Percentiles rank a stretch among this genome's conserved stretches.
phyloP scores from a whole-genome alignment of 768 basidiomycete species.

The Mycena filopes region DNA sequence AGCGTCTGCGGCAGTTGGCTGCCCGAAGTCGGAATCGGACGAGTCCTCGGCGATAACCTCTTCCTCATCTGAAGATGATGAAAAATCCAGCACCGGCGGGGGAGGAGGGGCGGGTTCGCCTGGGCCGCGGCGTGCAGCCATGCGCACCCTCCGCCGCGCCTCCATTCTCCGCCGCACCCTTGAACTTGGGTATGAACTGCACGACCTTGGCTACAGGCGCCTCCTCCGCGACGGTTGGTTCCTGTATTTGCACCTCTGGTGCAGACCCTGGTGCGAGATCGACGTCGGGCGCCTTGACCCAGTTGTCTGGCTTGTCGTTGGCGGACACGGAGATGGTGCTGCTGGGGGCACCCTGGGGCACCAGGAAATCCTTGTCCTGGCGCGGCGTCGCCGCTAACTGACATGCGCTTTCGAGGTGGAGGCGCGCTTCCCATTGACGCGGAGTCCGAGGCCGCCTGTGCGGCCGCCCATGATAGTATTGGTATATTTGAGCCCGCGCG shows the following conservation, averaged over 20 bases:
- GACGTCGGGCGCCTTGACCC: constrained; percentile 40
- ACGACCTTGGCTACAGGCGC: constrained; percentile 60
- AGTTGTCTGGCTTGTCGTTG: constrained; percentile 42
- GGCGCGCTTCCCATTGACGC: constrained; percentile 73
- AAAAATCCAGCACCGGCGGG: constrained; percentile 55
- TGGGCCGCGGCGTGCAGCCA: constrained; percentile 70
- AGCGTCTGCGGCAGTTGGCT: constrained; percentile 55
- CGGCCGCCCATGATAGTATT: constrained; percentile 88
- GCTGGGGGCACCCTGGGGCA: constrained; percentile 33
- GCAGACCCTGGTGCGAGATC: constrained; percentile 39
- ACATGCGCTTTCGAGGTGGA: constrained; percentile 64
- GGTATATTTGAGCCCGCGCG: constrained; percentile 76
- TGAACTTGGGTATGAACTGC: constrained; percentile 82
- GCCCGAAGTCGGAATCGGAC: constrained; percentile 61
- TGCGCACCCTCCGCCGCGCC: constrained; percentile 68
- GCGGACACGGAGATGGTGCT: constrained; percentile 42
- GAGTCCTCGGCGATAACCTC: constrained; percentile 58
- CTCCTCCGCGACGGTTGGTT: constrained; percentile 53
- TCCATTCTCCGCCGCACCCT: constrained; percentile 91
- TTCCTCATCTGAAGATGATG: constrained; percentile 68
- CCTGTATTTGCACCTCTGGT: constrained; percentile 53
- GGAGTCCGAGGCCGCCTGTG: constrained; percentile 79
- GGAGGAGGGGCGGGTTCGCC: constrained; percentile 47
- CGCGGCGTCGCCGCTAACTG: constrained; percentile 45
- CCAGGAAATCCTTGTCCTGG: constrained; percentile 47